These are phyloP conservation scores for Mortierella sp. DNA, from an alignment of 371 early-diverging fungal species.

Conservation along the genomic window DNA sequence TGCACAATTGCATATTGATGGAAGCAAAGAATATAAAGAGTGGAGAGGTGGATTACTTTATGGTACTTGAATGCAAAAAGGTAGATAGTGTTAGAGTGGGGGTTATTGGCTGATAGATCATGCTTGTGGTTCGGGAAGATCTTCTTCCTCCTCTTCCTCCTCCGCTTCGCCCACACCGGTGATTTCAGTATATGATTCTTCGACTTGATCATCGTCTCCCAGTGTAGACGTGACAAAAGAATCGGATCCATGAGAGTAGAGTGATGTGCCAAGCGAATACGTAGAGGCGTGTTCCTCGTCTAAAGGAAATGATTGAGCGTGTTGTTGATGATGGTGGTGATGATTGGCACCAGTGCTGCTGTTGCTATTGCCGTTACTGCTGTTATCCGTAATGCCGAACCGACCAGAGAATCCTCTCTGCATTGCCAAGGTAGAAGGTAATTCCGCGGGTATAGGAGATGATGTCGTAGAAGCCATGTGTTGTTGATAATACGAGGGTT, in stretches of 20 bases:
- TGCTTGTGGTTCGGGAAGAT: constrained; percentile 1
- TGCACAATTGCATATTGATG: too few relatives aligned
- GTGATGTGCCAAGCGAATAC: constrained; percentile 10
- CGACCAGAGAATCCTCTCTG: too few relatives aligned
- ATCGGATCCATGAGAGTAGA: constrained; percentile 2
- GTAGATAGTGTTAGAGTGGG: not conserved
- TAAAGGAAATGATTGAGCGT: not conserved
- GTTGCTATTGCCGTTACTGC: too few relatives aligned
- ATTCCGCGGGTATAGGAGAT: constrained; percentile 2
- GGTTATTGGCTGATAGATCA: not conserved
- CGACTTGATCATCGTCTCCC: constrained; percentile 14
- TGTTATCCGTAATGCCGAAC: too few relatives aligned
- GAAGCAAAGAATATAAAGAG: too few relatives aligned
- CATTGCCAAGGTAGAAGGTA: not conserved
- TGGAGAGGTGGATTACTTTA: constrained; percentile 2
- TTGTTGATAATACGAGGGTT: not conserved
- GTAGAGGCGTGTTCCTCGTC: constrained; percentile 16
- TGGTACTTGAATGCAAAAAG: not conserved
- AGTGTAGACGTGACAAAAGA: constrained; percentile 10
- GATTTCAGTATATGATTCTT: constrained; percentile 31
- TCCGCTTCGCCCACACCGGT: constrained; percentile 43
- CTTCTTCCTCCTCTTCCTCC: constrained; percentile 6
- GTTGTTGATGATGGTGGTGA: not conserved
- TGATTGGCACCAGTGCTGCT: too few relatives aligned
- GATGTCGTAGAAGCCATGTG: not conserved